Percentiles rank a stretch among this genome's conserved stretches.
These are phyloP conservation scores for Alternaria sp. DNA, from an alignment of 2,329 filamentous ascomycete species.

Conservation along the genomic window DNA sequence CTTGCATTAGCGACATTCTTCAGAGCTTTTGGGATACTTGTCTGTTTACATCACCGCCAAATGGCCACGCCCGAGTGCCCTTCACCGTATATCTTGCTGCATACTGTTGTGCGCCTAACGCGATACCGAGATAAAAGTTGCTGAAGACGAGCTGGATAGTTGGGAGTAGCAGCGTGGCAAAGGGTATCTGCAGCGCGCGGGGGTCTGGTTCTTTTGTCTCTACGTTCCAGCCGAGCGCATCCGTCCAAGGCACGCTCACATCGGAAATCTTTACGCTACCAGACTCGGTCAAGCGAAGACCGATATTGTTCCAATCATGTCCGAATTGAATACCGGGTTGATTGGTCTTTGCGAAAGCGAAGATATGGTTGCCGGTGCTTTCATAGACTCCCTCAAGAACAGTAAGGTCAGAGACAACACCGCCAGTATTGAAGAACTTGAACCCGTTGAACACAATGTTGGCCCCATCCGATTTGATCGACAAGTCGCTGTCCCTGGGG, in stretches of 20 bases:
- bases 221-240: slow-evolving; percentile 69
- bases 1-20: slow-evolving; percentile 5
- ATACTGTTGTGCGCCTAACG: slow-evolving; percentile 65
- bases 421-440: slow-evolving; percentile 75
- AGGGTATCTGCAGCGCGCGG: slow-evolving; percentile 62
- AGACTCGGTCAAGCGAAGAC: slow-evolving; percentile 70
- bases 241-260: slow-evolving; percentile 65
- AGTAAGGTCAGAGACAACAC: slow-evolving; percentile 71
- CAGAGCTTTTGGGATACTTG: too few relatives aligned
- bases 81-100: slow-evolving; percentile 66
- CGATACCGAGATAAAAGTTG: slow-evolving; percentile 73
- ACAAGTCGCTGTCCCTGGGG: slow-evolving; percentile 69
- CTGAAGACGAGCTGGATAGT: slow-evolving; percentile 72
- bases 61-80: slow-evolving; percentile 70
- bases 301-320: slow-evolving; percentile 72
- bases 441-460: slow-evolving; percentile 67
- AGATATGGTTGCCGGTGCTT: slow-evolving; percentile 68
- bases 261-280: slow-evolving; percentile 69
- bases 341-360: slow-evolving; percentile 66
- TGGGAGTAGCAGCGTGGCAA: slow-evolving; percentile 66
- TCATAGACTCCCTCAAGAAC: slow-evolving; percentile 71
- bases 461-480: slow-evolving; percentile 64
- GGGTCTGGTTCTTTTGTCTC: slow-evolving; percentile 61
- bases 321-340: slow-evolving; percentile 67
- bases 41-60: slow-evolving; percentile 61